Base-by-base conservation (phyloP, 1,284 basidiomycete genomes). In the Apiotrichum laibachii region DNA sequence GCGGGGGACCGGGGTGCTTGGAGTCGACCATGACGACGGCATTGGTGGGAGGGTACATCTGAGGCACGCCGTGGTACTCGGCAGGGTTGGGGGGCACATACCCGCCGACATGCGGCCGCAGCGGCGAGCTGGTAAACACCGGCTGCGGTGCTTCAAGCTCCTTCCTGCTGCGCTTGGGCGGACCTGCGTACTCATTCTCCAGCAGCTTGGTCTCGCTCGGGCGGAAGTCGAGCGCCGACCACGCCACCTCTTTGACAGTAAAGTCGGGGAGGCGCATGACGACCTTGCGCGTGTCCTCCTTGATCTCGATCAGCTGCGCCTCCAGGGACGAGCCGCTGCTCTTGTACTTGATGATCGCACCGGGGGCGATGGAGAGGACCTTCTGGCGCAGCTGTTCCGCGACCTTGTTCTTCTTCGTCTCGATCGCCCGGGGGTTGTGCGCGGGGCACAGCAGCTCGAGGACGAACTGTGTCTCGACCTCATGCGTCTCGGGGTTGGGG, bases 281-380 rank as follows among this genome's bases (percentile, higher is more conserved):
- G 1, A 92, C 85, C 12, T 84, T 85, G 53, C 83, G 80, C 2
- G 80, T 82, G 60, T 85, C 85, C 62, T 88, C 86, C 43, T 88
- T 78, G 19, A 89, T 85, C 51, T 85, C 81, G 13, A 89, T 71
- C 43, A 91, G 79, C 11, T 85, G 85, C 4, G 91, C 89, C 72
- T 92, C 89, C 69, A 88, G 91, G 15, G 87, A 85, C 5, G 89
- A 89, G 13, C 88, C 82, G 65, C 83, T 86, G 47, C 86, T 84
- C 52, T 88, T 87, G 64, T 94, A 82, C 77, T 90, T 89, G 80
- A 94, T 86, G 18, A 86, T 83, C 21, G 86, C 80, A 78, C 88
- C 86, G 0, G 80, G 77, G 5, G 85, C 82, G 26, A 95, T 80
- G 0, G 85, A 83, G 43, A 90, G 71, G 11, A 93, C 80, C 35